Evolutionary conservation across 139 green algal species (phyloP), one percentile per base, ranked within the genome.

Genomic region (Limnomonas spitsbergensis): DNA sequence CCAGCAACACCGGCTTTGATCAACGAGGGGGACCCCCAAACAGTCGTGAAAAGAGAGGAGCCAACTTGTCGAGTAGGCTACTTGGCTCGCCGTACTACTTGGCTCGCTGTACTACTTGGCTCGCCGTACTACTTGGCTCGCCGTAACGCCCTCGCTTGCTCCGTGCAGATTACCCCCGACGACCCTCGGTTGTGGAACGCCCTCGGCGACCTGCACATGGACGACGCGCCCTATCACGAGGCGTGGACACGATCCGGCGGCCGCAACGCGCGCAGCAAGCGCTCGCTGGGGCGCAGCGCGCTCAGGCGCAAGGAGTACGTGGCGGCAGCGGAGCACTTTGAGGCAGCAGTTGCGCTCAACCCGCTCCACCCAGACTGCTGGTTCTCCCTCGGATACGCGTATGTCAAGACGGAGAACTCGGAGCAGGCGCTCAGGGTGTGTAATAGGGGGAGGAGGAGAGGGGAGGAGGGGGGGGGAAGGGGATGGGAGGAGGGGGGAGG

Each of bases 341-440:
- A 95, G 82, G 20, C 66, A 4, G 94, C 94, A 0, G 86, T 98
- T 53, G 83, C 81, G 27, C 78, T 98, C 38, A 98, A 94, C 86
- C 91, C 94, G 4, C 84, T 98, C 38, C 85, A 95, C 76, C 77
- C 88, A 1, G 90, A 96, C 71, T 91, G 83, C 47, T 99, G 95
- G 95, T 99, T 99, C 78, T 72, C 80, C 6, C 80, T 96, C 40
- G 95, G 95, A 27, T 97, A 92, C 78, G 90, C 81, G 66, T 85
- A 81, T 56, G 82, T 98, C 27, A 82, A 82, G 69, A 24, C 73
- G 34, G 80, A 37, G 4, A n/a, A 82, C 26, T 61, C 69, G 32
- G 31, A 27, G 4, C 66, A 84, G 53, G 85, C 85, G 34, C 82
- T 87, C 54, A 72, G 80, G 78, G 85, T 87, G 66, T n/a, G n/a